Conservation (phyloP, 1,139 yeast species). For the Candida labiduridarum region DNA sequence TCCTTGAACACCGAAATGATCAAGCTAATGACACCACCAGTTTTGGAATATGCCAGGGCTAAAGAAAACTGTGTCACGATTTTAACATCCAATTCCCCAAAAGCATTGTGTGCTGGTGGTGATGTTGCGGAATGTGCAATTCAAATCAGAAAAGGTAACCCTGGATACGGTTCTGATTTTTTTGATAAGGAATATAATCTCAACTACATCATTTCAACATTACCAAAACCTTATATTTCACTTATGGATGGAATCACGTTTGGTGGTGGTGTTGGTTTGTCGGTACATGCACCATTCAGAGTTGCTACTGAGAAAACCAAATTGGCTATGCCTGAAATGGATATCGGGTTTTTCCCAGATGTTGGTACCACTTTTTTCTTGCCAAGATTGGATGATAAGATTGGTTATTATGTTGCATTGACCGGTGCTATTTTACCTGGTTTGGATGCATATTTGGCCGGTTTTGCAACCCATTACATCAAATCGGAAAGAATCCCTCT, state of each 20-base stretch:
- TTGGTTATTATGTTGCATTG: slow-evolving; percentile 84
- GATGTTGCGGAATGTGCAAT: slow-evolving; percentile 82
- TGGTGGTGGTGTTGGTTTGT: slow-evolving; percentile 98
- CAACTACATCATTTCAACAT: slow-evolving; percentile 78
- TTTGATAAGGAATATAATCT: slow-evolving; percentile 82
- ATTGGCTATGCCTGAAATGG: slow-evolving; percentile 98
- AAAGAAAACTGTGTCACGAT: slow-evolving; percentile 65
- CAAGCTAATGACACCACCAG: slow-evolving; percentile 68
- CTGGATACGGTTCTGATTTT: slow-evolving; percentile 60
- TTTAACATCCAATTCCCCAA: slow-evolving; percentile 66
- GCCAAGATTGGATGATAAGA: slow-evolving; percentile 76
- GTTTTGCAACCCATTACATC: slow-evolving; percentile 90
- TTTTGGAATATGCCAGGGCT: slow-evolving; percentile 76
- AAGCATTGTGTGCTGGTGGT: slow-evolving; percentile 87
- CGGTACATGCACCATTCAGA: slow-evolving; percentile 93
- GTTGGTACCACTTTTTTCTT: slow-evolving; percentile 93
- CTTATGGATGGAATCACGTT: slow-evolving; percentile 91
- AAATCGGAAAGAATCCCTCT: slow-evolving; percentile 64
- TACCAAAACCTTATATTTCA: slow-evolving; percentile 81
- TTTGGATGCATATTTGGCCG: slow-evolving; percentile 75
- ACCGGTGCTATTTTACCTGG: slow-evolving; percentile 84
- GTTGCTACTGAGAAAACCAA: slow-evolving; percentile 87
- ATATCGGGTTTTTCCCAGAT: slow-evolving; percentile 95
- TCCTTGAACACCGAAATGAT: slow-evolving; percentile 85
- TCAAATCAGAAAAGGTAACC: slow-evolving; percentile 50